phyloP scores from a whole-genome alignment of 2,329 filamentous ascomycete genomes.

The Akanthomyces uredinophilus region DNA sequence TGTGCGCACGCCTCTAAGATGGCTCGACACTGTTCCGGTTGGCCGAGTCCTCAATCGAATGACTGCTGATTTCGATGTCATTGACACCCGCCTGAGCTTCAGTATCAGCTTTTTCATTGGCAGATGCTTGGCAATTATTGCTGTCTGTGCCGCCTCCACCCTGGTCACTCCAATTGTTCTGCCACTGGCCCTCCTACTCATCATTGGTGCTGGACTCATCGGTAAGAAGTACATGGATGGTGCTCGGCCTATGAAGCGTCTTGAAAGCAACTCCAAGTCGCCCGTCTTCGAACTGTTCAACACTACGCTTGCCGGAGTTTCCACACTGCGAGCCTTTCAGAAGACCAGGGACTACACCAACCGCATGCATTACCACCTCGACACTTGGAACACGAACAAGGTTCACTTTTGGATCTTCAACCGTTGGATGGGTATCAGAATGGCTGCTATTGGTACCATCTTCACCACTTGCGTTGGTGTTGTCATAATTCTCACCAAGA shows the following conservation, averaged over 20 bases:
- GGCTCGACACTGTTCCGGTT: slow-evolving; percentile 74
- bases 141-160: slow-evolving; percentile 61
- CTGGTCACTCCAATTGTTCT: slow-evolving; percentile 66
- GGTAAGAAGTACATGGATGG: slow-evolving; percentile 61
- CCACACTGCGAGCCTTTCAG: slow-evolving; percentile 70
- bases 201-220: slow-evolving; percentile 53
- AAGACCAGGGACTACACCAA: slow-evolving; percentile 62
- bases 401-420: slow-evolving; percentile 70
- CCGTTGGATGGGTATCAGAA: slow-evolving; percentile 70
- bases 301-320: slow-evolving; percentile 64
- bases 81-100: slow-evolving; percentile 63
- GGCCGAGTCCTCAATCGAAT: slow-evolving; percentile 75
- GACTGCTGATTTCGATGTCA: slow-evolving; percentile 68
- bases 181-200: slow-evolving; percentile 52
- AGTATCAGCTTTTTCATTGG: slow-evolving; percentile 57
- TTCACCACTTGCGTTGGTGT: slow-evolving; percentile 63
- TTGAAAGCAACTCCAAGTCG: slow-evolving; percentile 72
- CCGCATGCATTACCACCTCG: slow-evolving; percentile 65
- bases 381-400: slow-evolving; percentile 60
- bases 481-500: slow-evolving; percentile 56
- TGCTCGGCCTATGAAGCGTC: slow-evolving; percentile 68
- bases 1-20: slow-evolving; percentile 67
- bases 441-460: slow-evolving; percentile 62
- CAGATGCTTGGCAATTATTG: slow-evolving; percentile 56
- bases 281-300: slow-evolving; percentile 79